Evolutionary conservation across 176 grass and related monocot genomes (phyloP), one percentile per base, ranked within the genome.

Genomic region (Hordeum marinum): DNA sequence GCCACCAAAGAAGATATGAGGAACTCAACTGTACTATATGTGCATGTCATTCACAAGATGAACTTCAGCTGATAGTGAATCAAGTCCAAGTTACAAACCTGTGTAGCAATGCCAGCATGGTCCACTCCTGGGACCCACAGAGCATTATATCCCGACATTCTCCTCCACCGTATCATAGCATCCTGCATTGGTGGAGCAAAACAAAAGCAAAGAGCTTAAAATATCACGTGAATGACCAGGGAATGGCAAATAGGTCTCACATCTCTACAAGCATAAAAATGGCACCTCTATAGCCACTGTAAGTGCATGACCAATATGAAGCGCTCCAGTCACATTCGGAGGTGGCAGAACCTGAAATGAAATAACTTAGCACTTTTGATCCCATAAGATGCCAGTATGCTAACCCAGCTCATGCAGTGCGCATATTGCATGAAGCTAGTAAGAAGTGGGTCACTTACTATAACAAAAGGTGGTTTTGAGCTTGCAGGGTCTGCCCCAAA

Each of bases 81-180:
- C 25, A 58, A 68, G 27, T 58, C 15, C 9, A 68, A 89, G 41
- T 81, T 60, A 50, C 68, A 89, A 13, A 98, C 95, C 95, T 98
- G 93, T 54, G 95, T 98, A 59, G 95, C 95, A 85, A 98, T 98
- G 48, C 95, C 93, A 83, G 94, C 94, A 91, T 97, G 94, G 90
- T 97, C 94, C 63, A 97, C 91, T 78, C 94, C 94, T 66, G 95
- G 95, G 4, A 98, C 82, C 95, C 95, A 98, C 32, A 98, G 61
- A 76, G 89, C 85, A 84, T 98, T 98, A 64, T 95, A 95, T 29
- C 93, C 94, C 48, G 94, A 97, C 94, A 97, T 97, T 80, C 94
- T 90, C 63, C 86, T 43, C 94, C 94, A 97, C 2, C 95, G 84
- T 42, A 98, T 95, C 85, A 98, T 88, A 72, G 91, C 81, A 81